A percentile compares a stretch with the other conserved stretches of the same genome.
phyloP scores from a whole-genome alignment of 306 rosid genomes.

The Adenanthera pavonina region DNA sequence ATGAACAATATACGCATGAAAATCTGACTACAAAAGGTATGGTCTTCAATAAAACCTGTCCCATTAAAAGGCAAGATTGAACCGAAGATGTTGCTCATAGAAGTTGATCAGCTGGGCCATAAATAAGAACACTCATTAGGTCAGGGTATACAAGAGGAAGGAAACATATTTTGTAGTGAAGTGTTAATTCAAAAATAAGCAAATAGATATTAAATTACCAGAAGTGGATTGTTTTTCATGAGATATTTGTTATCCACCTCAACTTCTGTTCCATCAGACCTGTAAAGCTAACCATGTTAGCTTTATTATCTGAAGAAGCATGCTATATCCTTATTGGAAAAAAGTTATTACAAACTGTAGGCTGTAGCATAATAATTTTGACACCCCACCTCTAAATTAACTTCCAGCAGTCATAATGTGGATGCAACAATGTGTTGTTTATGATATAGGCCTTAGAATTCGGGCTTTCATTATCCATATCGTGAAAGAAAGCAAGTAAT shows the following conservation, averaged over 20 bases:
- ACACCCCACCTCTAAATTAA: too few species aligned
- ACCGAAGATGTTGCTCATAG: conserved; percentile 91
- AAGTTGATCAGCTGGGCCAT: conserved; percentile 76
- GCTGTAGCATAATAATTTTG: too few species aligned
- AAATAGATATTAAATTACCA: conserved; percentile 59
- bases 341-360: too few species aligned
- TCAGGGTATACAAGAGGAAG: conserved; percentile 11
- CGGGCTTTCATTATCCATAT: too few species aligned
- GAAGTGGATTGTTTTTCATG: conserved; percentile 72
- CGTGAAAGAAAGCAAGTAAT: too few species aligned
- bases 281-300: conserved; percentile 37
- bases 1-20: not conserved
- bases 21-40: not conserved
- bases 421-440: too few species aligned
- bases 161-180: conserved; percentile 29
- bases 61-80: conserved; percentile 51
- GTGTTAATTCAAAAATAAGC: not conserved
- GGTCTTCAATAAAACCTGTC: not conserved
- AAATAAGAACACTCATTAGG: conserved; percentile 25
- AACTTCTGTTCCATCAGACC: conserved; percentile 89
- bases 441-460: too few species aligned
- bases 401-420: too few species aligned
- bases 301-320: conserved; percentile 29
- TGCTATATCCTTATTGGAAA: not conserved
- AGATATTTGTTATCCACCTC: conserved; percentile 91